These are phyloP conservation scores for Arabis hirsuta DNA, from an alignment of 345 rosid genomes.

Conservation along the genomic window DNA sequence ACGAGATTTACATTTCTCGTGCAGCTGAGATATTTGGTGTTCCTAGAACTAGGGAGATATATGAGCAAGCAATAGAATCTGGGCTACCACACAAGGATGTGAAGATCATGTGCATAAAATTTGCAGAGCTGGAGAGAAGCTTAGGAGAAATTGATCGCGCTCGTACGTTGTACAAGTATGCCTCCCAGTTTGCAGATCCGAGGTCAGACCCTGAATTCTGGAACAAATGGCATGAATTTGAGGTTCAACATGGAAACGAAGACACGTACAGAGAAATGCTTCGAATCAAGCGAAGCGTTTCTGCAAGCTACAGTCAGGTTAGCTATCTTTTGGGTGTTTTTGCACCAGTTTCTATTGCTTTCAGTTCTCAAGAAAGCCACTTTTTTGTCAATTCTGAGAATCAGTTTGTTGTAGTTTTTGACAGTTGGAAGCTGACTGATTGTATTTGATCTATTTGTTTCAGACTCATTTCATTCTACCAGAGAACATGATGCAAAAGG, in stretches of 20 bases:
- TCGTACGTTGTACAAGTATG: conserved; percentile 74
- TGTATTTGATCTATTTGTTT: conserved; percentile 25
- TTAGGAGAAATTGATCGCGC: conserved; percentile 95
- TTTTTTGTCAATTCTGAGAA: background rate
- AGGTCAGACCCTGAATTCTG: conserved; percentile 87
- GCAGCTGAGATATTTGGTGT: conserved; percentile 97
- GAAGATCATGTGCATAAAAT: conserved; percentile 86
- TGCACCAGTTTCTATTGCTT: background rate
- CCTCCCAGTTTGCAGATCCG: conserved; percentile 95
- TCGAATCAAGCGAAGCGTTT: conserved; percentile 83
- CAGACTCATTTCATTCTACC: conserved; percentile 91
- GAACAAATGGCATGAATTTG: conserved; percentile 93
- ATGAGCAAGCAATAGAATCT: conserved; percentile 93
- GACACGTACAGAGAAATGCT: conserved; percentile 97
- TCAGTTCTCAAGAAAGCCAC: conserved; percentile 3
- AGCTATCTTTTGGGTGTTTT: background rate
- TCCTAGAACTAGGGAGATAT: conserved; percentile 91
- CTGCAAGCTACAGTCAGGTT: conserved; percentile 97
- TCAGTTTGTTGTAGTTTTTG: background rate
- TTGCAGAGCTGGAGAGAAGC: conserved; percentile 90
- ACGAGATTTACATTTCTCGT: conserved; percentile 87
- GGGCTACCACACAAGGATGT: conserved; percentile 97
- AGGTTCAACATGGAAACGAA: conserved; percentile 94
- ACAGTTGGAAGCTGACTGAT: conserved; percentile 13
- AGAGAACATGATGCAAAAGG: conserved; percentile 93